Evolutionary conservation across 192 early-diverging fungal genomes (phyloP), one percentile per base, ranked within the genome.

Genomic region (Powellomyces hirtus): DNA sequence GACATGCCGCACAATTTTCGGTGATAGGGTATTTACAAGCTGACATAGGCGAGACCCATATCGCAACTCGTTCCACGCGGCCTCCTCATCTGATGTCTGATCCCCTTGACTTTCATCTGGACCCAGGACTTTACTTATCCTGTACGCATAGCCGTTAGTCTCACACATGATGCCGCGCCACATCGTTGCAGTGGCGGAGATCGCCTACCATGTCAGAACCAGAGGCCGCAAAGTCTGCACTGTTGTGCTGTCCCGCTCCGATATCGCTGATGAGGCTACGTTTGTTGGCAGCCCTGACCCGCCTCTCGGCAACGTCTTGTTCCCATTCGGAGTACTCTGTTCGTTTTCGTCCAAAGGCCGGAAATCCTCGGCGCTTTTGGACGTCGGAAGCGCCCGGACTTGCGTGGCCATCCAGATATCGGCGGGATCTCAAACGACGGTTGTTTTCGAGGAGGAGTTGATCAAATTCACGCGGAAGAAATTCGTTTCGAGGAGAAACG

Each of bases 11-110:
- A 76, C 71, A 14, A 46, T 20, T n/a, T 56, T 66, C 18, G 78
- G 74, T 10, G 65, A 35, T n/a, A 79, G 55, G 10, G 30, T 40
- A 55, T 79, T 79, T 44, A 79, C 66, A 10, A 76, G 31, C 29
- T 49, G 24, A 52, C 78, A 76, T 6, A 61, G 55, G 10, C 38
- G 20, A 4, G 56, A 29, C 24, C 78, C 78, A 35, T 38, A 70
- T 38, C 78, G 70, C 40, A 79, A 62, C 18, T 69, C 66, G 42
- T 79, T 70, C 62, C 73, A 73, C 45, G n/a, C 24, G 22, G 34
- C 38, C 11, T 69, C 56, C 1, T 69, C 57, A 14, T 49, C 65
- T 37, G 26, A 26, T 10, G 16, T 59, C 34, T 38, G 42, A 20
- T 18, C 14, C 6, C 65, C 50, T 33, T 20, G 34, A n/a, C 22